Evolutionary conservation across 768 basidiomycete species (phyloP).

Genomic region (Boletellus emodensis): DNA sequence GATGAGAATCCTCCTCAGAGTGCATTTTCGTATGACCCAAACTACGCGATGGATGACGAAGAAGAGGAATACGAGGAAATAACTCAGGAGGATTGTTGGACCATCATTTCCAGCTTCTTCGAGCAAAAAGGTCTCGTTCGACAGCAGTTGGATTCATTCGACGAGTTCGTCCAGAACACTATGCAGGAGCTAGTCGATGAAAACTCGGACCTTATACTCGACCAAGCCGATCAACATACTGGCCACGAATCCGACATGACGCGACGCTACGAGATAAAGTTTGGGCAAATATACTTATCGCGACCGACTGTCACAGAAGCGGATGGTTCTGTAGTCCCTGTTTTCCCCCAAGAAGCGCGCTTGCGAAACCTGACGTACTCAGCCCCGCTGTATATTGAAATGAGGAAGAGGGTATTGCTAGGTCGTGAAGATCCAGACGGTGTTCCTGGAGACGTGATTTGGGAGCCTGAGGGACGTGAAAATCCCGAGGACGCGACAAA

Average conservation of each 20-base stretch:
- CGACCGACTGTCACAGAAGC: conserved; percentile 92
- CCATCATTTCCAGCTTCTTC: conserved; percentile 94
- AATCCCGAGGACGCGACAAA: conserved; percentile 64
- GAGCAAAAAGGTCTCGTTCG: conserved; percentile 96
- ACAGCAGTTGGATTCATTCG: conserved; percentile 96
- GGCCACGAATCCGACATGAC: conserved; percentile 80
- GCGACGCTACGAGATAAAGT: conserved; percentile 94
- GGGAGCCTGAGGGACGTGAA: conserved; percentile 72
- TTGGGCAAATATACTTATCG: conserved; percentile 96
- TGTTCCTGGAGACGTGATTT: conserved; percentile 72
- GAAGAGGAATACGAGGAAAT: conserved; percentile 68
- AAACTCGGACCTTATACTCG: conserved; percentile 89
- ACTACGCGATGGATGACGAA: conserved; percentile 52
- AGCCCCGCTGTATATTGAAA: conserved; percentile 92
- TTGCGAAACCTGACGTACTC: conserved; percentile 95
- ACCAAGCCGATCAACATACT: conserved; percentile 95
- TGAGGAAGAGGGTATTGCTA: conserved; percentile 79
- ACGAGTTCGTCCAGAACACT: conserved; percentile 98
- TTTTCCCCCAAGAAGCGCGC: conserved; percentile 96
- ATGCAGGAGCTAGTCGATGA: conserved; percentile 99
- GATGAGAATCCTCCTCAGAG: conserved; percentile 47
- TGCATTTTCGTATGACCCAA: conserved; percentile 51
- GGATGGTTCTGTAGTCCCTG: conserved; percentile 88
- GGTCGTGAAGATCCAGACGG: conserved; percentile 81
- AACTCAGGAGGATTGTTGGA: conserved; percentile 93